Evolutionary conservation across 768 basidiomycete species (phyloP).

Genomic region (Suillus luteus): DNA sequence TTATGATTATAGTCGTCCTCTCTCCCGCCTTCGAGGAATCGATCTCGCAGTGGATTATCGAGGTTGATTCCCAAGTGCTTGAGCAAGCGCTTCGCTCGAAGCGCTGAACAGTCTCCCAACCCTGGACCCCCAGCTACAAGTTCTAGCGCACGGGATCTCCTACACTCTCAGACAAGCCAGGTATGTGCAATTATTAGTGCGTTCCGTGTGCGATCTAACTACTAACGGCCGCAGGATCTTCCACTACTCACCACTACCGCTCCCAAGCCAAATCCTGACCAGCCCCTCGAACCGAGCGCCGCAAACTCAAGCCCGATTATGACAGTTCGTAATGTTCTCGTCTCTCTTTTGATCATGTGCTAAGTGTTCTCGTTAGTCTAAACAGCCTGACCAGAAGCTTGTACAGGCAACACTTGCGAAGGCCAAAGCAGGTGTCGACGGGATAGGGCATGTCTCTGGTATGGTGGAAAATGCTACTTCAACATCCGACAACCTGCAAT

Average conservation of each 20-base stretch:
- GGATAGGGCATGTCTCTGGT: background rate
- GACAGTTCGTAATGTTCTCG: background rate
- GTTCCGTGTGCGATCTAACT: background rate
- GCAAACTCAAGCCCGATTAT: too few species aligned
- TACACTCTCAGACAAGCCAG: too few species aligned
- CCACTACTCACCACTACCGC: background rate
- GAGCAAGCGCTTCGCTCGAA: background rate
- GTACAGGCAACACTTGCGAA: background rate
- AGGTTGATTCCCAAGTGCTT: background rate
- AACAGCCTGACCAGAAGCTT: background rate
- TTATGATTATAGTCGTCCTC: too few species aligned
- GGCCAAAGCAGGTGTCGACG: background rate
- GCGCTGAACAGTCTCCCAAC: background rate
- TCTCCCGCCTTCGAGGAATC: background rate
- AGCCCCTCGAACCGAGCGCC: too few species aligned
- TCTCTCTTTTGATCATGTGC: background rate
- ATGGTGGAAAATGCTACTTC: too few species aligned
- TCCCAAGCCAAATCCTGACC: background rate
- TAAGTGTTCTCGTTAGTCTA: background rate
- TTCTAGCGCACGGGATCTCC: background rate
- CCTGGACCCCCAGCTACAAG: background rate
- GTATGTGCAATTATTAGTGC: background rate
- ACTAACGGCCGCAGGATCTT: background rate
- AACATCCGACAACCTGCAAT: background rate
- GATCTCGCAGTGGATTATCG: background rate